Evolutionary conservation across 2,329 filamentous ascomycete genomes (phyloP).

Genomic region (Leptodontidium sp.): DNA sequence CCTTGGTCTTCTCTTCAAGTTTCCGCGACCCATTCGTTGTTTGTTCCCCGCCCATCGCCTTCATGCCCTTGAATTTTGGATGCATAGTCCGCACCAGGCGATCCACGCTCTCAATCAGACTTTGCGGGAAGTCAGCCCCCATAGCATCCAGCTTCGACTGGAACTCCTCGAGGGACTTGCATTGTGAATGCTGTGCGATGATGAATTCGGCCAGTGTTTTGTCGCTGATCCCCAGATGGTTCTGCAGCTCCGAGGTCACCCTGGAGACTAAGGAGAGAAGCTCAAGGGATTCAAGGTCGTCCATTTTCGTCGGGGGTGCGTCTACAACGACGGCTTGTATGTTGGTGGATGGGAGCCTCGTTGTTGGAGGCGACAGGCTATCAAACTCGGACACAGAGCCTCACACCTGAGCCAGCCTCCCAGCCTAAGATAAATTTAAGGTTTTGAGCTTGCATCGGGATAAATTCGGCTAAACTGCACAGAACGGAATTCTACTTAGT

Average conservation of each 20-base stretch:
- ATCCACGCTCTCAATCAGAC: constrained; percentile 90
- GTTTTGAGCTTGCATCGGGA: not conserved
- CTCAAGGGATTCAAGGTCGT: constrained; percentile 87
- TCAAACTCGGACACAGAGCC: not conserved
- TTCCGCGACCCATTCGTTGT: constrained; percentile 54
- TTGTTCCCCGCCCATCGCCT: constrained; percentile 48
- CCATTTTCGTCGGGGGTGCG: constrained; percentile 40
- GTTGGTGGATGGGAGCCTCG: not conserved
- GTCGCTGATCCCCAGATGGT: constrained; percentile 90
- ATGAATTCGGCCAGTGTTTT: constrained; percentile 97
- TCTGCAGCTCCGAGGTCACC: constrained; percentile 92
- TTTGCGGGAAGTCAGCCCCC: constrained; percentile 83
- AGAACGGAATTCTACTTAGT: no score
- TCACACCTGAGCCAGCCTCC: not conserved
- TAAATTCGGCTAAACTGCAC: not conserved
- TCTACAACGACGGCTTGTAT: not conserved
- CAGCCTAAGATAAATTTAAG: not conserved
- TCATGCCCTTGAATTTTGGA: constrained; percentile 78
- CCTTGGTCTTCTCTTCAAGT: constrained; percentile 76
- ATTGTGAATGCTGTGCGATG: constrained; percentile 86
- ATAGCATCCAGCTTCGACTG: constrained; percentile 77
- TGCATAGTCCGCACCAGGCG: constrained; percentile 89
- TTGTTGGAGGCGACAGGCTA: not conserved
- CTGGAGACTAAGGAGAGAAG: constrained; percentile 93
- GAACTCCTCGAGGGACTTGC: constrained; percentile 75